These are phyloP conservation scores for Lyophyllum decastes DNA, from an alignment of 768 basidiomycete genomes.

Conservation along the genomic window DNA sequence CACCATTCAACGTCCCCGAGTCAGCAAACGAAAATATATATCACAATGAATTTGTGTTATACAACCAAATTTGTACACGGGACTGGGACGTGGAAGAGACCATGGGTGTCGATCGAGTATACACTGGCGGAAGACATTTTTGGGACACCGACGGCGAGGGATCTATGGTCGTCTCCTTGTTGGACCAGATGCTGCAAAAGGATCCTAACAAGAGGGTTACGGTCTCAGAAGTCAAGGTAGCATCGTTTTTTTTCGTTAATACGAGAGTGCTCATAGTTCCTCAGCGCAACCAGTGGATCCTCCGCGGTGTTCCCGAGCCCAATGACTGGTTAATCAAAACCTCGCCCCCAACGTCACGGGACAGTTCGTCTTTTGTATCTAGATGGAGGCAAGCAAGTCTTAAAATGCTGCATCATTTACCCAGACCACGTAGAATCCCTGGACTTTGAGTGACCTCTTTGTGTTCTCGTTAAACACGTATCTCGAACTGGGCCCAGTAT, in stretches of 20 bases:
- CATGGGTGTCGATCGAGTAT: conserved; percentile 38
- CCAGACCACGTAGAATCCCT: neutral
- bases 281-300: conserved; percentile 67
- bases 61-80: conserved; percentile 40
- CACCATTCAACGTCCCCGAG: conserved; percentile 39
- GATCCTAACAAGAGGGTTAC: conserved; percentile 33
- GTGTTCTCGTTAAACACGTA: neutral
- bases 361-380: conserved; percentile 9
- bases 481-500: neutral
- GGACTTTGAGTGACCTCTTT: neutral
- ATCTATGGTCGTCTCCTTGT: conserved; percentile 30
- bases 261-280: conserved; percentile 63
- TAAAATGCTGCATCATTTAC: conserved; percentile 25
- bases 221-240: conserved; percentile 46
- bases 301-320: conserved; percentile 65
- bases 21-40: conserved; percentile 35
- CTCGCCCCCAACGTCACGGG: conserved; percentile 22
- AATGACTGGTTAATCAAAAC: conserved; percentile 65
- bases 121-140: conserved; percentile 36
- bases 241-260: conserved; percentile 43
- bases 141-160: conserved; percentile 29
- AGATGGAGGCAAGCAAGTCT: conserved; percentile 28
- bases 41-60: conserved; percentile 39
- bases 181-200: conserved; percentile 44
- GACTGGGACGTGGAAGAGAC: conserved; percentile 39